Base-by-base conservation (phyloP, 1,284 basidiomycete genomes). In the Kalmanozyma brasiliensis region DNA sequence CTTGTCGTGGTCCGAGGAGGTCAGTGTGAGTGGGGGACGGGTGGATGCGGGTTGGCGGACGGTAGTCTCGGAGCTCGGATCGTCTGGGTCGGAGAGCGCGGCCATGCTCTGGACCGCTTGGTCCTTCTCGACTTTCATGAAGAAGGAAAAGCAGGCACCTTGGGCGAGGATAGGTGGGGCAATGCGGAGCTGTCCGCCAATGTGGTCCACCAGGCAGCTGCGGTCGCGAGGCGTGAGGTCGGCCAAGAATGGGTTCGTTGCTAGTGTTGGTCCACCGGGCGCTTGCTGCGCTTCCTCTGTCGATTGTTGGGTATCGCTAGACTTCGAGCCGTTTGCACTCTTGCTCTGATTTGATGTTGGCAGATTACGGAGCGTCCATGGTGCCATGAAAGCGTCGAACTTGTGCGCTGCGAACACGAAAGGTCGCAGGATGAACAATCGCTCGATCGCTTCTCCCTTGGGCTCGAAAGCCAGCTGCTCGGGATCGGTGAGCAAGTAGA, bases 341-440 rank as follows among this genome's bases (percentile, higher is more conserved):
- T 13, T 35, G 35, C 35, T 45, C 11, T 26, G 19, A 17, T 16
- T 52, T 19, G 49, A 26, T 1, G 64, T 33, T 0, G 74, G 73
- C 13, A 74, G 57, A 16, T 62, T 65, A 16, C 65, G 55, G 1
- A 74, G 72, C 1, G 83, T 84, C 85, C 86, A 87, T 0, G 86
- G 85, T 0, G 84, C 85, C 63, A 83, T 82, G 69, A 81, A 86
- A 5, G 84, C 75, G 48, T 86, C 85, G 68, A 85, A 87, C 72
- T 84, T 84, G 74, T 85, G 85, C 0, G 85, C 84, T 0, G 85
- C 86, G 70, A 86, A 86, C 17, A 86, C 85, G 49, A 85, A 86
- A 1, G 85, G 85, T 36, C 85, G 82, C 7, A 86, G 77, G 20
- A 85, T 82, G 56, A 85, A 86, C 55, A 86, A 83, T 67, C 84